A percentile compares a stretch with the other conserved stretches of the same genome.
Conservation (phyloP, 1,284 basidiomycete genomes). For the Ceratobasidium sp. region DNA sequence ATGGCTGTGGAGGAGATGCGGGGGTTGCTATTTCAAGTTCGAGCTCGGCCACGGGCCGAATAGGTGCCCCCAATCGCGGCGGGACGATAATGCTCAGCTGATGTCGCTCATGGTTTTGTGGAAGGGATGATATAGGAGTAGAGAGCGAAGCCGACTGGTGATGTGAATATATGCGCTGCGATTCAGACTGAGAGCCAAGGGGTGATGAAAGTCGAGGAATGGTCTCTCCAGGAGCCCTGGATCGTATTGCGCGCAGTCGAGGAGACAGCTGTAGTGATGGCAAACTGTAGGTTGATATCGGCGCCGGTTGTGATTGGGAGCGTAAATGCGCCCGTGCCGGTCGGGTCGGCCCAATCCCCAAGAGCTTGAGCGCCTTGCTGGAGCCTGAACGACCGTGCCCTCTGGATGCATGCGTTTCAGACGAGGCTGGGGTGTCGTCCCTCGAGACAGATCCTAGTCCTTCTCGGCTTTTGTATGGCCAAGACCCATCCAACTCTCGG, state of each 20-base stretch:
- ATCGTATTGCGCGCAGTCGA: conserved; percentile 12
- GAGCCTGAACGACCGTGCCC: not conserved
- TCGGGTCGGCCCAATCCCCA: conserved; percentile 13
- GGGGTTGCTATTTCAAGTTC: no score
- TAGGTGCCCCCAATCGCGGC: conserved; percentile 23
- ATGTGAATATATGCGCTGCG: conserved; percentile 21
- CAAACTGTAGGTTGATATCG: conserved; percentile 21
- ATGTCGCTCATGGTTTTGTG: not conserved
- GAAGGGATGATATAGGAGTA: not conserved
- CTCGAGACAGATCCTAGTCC: not conserved
- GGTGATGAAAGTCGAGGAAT: no score
- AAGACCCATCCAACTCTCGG: conserved; percentile 1
- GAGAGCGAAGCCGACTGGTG: not conserved
- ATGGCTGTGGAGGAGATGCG: not conserved
- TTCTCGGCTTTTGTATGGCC: no score
- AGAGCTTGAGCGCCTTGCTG: not conserved
- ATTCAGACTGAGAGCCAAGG: no score
- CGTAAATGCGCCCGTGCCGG: conserved; percentile 24
- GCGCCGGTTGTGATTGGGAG: not conserved
- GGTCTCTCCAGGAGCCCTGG: conserved; percentile 2
- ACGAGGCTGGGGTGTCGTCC: not conserved
- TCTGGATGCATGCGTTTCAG: not conserved
- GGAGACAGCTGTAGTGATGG: conserved; percentile 25
- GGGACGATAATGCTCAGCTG: conserved; percentile 18
- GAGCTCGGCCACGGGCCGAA: conserved; percentile 21